Conservation (phyloP, 2,329 filamentous ascomycete genomes). For the Pseudonectria buxi region DNA sequence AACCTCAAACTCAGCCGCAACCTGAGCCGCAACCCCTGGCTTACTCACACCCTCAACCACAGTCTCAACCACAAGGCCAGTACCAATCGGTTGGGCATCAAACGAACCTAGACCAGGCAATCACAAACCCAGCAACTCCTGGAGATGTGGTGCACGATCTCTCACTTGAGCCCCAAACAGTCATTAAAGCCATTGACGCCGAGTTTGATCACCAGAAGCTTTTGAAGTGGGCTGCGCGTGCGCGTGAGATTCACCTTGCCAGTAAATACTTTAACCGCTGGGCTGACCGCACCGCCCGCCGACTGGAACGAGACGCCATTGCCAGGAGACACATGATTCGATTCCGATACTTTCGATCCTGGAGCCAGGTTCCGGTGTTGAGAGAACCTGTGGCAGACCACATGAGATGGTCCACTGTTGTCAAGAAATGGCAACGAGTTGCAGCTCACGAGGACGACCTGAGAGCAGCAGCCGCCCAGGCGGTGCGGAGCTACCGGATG, state of each 20-base stretch:
- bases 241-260: conserved; percentile 57
- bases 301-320: conserved; percentile 58
- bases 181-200: conserved; percentile 32
- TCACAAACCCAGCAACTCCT: too few species aligned
- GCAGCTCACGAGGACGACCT: conserved; percentile 22
- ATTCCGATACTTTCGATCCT: conserved; percentile 35
- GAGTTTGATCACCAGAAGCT: conserved; percentile 13
- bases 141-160: too few species aligned
- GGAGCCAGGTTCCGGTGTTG: conserved; percentile 27
- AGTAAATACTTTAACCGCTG: conserved; percentile 43
- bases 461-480: conserved; percentile 15
- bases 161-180: conserved; percentile 9
- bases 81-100: not conserved
- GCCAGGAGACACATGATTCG: conserved; percentile 66
- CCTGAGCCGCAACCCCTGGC: too few species aligned
- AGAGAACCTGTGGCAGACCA: conserved; percentile 24
- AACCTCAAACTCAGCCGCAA: too few species aligned
- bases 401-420: conserved; percentile 22
- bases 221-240: conserved; percentile 50
- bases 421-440: conserved; percentile 29
- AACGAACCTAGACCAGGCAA: not conserved
- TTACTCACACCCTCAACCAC: too few species aligned
- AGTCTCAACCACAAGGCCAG: not conserved
- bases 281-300: conserved; percentile 57
- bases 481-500: conserved; percentile 14